Evolutionary conservation across 2,329 filamentous ascomycete species (phyloP).

Genomic region (Penicillium sclerotiorum): DNA sequence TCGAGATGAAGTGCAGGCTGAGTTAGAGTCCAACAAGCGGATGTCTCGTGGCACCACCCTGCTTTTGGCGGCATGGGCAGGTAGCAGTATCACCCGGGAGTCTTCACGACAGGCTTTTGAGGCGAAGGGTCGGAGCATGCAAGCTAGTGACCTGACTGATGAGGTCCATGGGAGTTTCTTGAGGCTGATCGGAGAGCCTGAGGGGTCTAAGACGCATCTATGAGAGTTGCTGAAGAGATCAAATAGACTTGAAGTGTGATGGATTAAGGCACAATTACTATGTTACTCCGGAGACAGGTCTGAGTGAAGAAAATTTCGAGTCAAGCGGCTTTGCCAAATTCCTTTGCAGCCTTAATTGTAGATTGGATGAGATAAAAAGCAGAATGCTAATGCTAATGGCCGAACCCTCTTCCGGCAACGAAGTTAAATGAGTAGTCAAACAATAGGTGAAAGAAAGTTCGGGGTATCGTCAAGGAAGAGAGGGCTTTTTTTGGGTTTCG

Average conservation of each 20-base stretch:
- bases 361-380: background rate
- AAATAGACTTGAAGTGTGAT: no score
- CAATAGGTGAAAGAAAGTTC: no score
- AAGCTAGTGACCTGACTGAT: slow-evolving; percentile 90
- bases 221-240: no score
- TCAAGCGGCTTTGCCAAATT: background rate
- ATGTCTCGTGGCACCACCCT: slow-evolving; percentile 64
- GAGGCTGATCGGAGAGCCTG: slow-evolving; percentile 74
- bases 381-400: background rate
- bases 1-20: slow-evolving; percentile 44
- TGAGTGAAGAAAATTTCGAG: background rate
- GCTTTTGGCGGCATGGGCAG: slow-evolving; percentile 80
- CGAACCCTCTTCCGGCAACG: background rate
- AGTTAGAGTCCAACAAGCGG: slow-evolving; percentile 54
- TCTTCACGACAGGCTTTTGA: slow-evolving; percentile 85
- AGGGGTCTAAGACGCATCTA: slow-evolving; percentile 43
- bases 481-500: background rate
- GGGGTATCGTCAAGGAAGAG: background rate
- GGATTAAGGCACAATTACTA: background rate
- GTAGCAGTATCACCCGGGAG: slow-evolving; percentile 84
- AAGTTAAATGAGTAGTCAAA: background rate
- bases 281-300: background rate
- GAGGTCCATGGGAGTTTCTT: slow-evolving; percentile 83
- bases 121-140: slow-evolving; percentile 82
- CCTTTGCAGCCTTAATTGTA: background rate